Percentiles rank a stretch among this genome's conserved stretches.
Conservation (phyloP, 192 early-diverging fungal genomes). For the Linnemannia schmuckeri region DNA sequence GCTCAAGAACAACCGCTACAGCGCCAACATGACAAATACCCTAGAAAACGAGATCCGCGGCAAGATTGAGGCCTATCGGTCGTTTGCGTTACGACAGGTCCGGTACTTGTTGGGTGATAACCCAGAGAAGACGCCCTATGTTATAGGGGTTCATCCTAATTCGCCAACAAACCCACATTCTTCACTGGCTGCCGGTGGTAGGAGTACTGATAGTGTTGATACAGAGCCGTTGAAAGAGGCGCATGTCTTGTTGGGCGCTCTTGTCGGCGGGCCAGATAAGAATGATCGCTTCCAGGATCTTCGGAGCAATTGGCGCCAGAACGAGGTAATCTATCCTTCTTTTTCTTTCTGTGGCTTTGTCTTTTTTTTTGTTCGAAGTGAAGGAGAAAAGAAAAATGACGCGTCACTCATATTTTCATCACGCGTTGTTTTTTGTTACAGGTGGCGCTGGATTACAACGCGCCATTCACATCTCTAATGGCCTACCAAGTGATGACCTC, state of each 20-base stretch:
- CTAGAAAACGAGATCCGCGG: background rate
- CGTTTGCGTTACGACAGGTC: constrained; percentile 57
- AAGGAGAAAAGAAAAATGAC: background rate
- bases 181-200: constrained; percentile 63
- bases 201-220: constrained; percentile 49
- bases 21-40: background rate
- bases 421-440: background rate
- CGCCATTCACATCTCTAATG: constrained; percentile 59
- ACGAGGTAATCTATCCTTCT: constrained; percentile 50
- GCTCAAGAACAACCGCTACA: background rate
- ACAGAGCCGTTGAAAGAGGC: constrained; percentile 43
- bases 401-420: too few relatives aligned
- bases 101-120: constrained; percentile 67
- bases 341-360: too few relatives aligned
- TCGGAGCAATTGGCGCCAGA: constrained; percentile 57
- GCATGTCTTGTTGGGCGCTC: constrained; percentile 61
- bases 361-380: too few relatives aligned
- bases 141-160: constrained; percentile 66
- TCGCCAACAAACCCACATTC: constrained; percentile 68
- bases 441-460: constrained; percentile 66
- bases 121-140: constrained; percentile 64
- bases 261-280: constrained; percentile 68
- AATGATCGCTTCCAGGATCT: constrained; percentile 61
- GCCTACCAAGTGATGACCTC: constrained; percentile 62
- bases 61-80: constrained; percentile 12